These are phyloP conservation scores for Fusarium incarnatum DNA, from an alignment of 2,329 filamentous ascomycete species.

Conservation along the genomic window DNA sequence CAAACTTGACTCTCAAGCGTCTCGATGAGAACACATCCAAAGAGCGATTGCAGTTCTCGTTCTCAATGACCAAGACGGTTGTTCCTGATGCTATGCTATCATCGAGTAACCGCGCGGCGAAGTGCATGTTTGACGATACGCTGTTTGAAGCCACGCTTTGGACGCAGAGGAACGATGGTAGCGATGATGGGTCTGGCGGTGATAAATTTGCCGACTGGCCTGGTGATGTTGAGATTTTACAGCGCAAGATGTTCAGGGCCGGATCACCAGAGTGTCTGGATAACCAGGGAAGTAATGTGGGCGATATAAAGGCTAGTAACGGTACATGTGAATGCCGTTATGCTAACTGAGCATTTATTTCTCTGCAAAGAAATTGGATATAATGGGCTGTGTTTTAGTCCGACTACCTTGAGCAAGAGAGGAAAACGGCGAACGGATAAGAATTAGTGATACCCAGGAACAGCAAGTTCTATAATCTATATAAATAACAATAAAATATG, in stretches of 20 bases:
- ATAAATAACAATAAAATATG: conserved; percentile 5
- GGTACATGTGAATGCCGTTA: conserved; percentile 56
- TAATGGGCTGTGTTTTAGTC: background rate
- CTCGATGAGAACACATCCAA: conserved; percentile 59
- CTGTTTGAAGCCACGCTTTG: conserved; percentile 69
- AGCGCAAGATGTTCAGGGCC: conserved; percentile 56
- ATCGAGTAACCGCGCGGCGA: conserved; percentile 57
- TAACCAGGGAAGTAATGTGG: conserved; percentile 51
- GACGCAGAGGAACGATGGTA: conserved; percentile 56
- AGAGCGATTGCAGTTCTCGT: conserved; percentile 70
- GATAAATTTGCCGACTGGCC: conserved; percentile 63
- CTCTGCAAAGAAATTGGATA: background rate
- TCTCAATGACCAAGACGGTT: conserved; percentile 64
- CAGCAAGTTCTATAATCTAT: conserved; percentile 23
- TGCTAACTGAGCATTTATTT: conserved; percentile 36
- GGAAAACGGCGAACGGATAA: background rate
- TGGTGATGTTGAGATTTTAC: conserved; percentile 66
- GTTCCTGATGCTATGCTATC: conserved; percentile 60
- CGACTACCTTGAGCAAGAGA: background rate
- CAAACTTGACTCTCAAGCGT: conserved; percentile 62
- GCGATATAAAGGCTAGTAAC: conserved; percentile 51
- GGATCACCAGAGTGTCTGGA: conserved; percentile 67
- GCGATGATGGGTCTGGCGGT: conserved; percentile 22
- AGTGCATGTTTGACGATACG: conserved; percentile 70
- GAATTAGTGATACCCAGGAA: conserved; percentile 42